Conservation (phyloP, 1,284 basidiomycete species). For the Tilletia horrida region DNA sequence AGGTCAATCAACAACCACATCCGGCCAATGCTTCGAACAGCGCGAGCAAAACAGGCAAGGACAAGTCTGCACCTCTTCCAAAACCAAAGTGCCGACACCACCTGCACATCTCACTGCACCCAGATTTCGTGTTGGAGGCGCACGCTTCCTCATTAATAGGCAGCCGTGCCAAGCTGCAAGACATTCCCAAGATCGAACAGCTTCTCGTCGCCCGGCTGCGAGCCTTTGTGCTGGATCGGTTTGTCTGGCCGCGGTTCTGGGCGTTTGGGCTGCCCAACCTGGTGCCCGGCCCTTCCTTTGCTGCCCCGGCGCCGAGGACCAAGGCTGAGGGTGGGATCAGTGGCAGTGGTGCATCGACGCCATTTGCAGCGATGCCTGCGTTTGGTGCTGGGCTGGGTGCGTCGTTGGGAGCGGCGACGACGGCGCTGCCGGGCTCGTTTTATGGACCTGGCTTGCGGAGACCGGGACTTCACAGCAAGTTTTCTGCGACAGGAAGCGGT, state of each 20-base stretch:
- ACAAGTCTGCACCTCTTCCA: constrained; percentile 51
- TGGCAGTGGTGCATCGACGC: neutral
- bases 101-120: constrained; percentile 60
- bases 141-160: constrained; percentile 61
- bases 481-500: neutral
- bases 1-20: constrained; percentile 13
- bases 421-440: neutral
- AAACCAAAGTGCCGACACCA: constrained; percentile 54
- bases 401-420: neutral
- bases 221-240: constrained; percentile 58
- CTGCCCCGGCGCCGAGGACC: too few species aligned
- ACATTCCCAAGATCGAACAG: constrained; percentile 64
- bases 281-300: constrained; percentile 15
- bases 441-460: neutral
- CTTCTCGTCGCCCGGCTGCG: constrained; percentile 60
- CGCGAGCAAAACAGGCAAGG: neutral
- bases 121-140: constrained; percentile 62
- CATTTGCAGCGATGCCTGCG: neutral
- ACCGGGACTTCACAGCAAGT: neutral
- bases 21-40: neutral
- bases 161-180: constrained; percentile 62
- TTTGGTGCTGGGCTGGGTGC: neutral
- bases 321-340: too few species aligned
- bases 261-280: constrained; percentile 57
- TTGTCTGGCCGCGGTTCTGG: constrained; percentile 60